Evolutionary conservation across 768 basidiomycete species (phyloP).

Genomic region (Rhodocollybia butyracea): DNA sequence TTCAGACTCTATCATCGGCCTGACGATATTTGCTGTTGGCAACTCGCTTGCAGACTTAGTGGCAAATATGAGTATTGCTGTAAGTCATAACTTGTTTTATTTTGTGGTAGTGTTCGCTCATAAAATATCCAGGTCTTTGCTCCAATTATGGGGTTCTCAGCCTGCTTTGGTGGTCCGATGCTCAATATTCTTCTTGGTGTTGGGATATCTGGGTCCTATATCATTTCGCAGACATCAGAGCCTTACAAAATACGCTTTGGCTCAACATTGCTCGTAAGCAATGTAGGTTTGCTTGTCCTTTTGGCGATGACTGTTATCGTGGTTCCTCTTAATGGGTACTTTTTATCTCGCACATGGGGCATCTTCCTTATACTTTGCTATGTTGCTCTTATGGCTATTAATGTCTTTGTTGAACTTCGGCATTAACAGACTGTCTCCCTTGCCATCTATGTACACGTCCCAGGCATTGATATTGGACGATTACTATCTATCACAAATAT

Average conservation of each 20-base stretch:
- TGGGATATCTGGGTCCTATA: conserved; percentile 87
- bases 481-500: not conserved
- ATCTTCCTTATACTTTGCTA: conserved; percentile 75
- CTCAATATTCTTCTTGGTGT: conserved; percentile 89
- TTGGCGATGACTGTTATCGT: conserved; percentile 74
- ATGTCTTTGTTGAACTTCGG: conserved; percentile 74
- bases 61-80: conserved; percentile 94
- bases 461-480: too few species aligned
- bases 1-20: conserved; percentile 94
- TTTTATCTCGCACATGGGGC: conserved; percentile 81
- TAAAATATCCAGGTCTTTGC: conserved; percentile 61
- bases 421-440: too few species aligned
- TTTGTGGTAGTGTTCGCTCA: not conserved
- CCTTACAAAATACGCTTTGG: conserved; percentile 79
- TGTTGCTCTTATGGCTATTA: conserved; percentile 69
- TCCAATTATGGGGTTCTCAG: conserved; percentile 93
- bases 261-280: conserved; percentile 79
- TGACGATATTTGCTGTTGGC: conserved; percentile 95
- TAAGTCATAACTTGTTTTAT: conserved; percentile 27
- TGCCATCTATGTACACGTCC: too few species aligned
- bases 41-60: conserved; percentile 97
- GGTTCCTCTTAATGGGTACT: conserved; percentile 83
- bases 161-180: conserved; percentile 93
- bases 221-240: conserved; percentile 59
- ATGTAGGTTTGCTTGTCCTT: conserved; percentile 74